A percentile compares a stretch with the other conserved stretches of the same genome.
Evolutionary conservation across 768 basidiomycete genomes (phyloP).

Genomic region (Lactarius akahatsu): DNA sequence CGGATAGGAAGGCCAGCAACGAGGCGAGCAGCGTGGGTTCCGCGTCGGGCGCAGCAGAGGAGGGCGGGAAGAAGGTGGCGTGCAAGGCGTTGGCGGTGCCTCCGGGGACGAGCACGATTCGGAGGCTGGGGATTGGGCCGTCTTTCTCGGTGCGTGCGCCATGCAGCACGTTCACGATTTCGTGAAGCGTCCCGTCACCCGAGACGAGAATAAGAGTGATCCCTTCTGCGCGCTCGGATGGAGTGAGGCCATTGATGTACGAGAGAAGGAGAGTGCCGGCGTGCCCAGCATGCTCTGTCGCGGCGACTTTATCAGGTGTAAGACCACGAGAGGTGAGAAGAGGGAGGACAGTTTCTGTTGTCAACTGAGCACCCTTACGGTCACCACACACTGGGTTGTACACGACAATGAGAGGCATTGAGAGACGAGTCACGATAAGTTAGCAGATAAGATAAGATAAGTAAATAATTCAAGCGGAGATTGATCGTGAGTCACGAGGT

Average conservation of each 20-base stretch:
- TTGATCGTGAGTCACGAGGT: too few relatives aligned
- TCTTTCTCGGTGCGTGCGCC: not conserved
- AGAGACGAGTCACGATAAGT: not conserved
- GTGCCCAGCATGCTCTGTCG: conserved; percentile 54
- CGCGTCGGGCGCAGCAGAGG: conserved; percentile 25
- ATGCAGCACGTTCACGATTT: conserved; percentile 69
- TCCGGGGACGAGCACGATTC: conserved; percentile 60
- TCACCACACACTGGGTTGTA: conserved; percentile 79
- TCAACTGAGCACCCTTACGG: conserved; percentile 52
- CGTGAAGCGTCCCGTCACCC: conserved; percentile 92
- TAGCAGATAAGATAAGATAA: conserved; percentile 7
- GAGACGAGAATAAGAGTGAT: conserved; percentile 64
- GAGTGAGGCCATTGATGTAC: conserved; percentile 38
- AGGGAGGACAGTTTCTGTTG: conserved; percentile 62
- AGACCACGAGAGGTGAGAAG: conserved; percentile 48
- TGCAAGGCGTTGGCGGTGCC: conserved; percentile 96
- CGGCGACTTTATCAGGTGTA: conserved; percentile 42
- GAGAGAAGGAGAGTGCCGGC: conserved; percentile 48
- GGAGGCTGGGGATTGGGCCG: conserved; percentile 31
- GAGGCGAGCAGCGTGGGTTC: conserved; percentile 44
- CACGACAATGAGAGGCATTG: conserved; percentile 57
- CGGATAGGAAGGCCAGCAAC: conserved; percentile 30
- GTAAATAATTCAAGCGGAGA: too few relatives aligned
- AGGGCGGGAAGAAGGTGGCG: conserved; percentile 67
- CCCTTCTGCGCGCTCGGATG: conserved; percentile 29